These are phyloP conservation scores for Fusarium buxicola DNA, from an alignment of 2,329 filamentous ascomycete genomes.

Conservation along the genomic window DNA sequence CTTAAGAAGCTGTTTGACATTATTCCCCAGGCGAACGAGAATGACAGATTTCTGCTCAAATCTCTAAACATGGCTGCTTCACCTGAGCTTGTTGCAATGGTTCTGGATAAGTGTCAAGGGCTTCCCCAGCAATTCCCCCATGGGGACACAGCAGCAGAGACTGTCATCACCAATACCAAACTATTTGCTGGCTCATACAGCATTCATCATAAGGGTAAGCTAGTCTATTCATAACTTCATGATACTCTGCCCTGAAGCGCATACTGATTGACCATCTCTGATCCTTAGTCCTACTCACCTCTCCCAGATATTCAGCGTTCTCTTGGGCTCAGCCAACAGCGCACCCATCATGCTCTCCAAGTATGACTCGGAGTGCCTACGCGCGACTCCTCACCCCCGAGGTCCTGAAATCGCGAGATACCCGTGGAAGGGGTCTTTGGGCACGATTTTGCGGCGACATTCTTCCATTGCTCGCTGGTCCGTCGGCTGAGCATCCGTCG, in stretches of 20 bases:
- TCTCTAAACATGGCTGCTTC: constrained; percentile 44
- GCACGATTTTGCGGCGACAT: constrained; percentile 41
- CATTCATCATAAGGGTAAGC: too few relatives aligned
- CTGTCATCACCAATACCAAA: constrained; percentile 45
- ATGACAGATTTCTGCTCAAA: constrained; percentile 38
- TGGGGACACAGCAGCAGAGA: constrained; percentile 46
- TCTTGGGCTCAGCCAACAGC: constrained; percentile 11
- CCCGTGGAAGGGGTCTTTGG: constrained; percentile 40
- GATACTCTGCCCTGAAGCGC: too few relatives aligned
- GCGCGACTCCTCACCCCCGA: constrained; percentile 42
- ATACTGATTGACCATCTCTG: too few relatives aligned
- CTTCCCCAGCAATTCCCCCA: constrained; percentile 25
- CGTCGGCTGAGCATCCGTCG: constrained; percentile 11
- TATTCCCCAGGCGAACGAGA: constrained; percentile 18
- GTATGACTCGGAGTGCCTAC: constrained; percentile 27
- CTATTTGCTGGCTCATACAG: neutral
- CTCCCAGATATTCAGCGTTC: too few relatives aligned
- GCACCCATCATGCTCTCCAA: constrained; percentile 42
- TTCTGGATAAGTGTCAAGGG: constrained; percentile 39
- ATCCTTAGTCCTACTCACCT: too few relatives aligned
- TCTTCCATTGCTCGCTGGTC: constrained; percentile 20
- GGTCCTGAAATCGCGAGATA: constrained; percentile 37
- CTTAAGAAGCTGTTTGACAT: constrained; percentile 32
- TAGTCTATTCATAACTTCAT: too few relatives aligned
- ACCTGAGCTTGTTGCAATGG: constrained; percentile 34